phyloP scores from a whole-genome alignment of 306 rosid species.

The Vachellia pachyceras region DNA sequence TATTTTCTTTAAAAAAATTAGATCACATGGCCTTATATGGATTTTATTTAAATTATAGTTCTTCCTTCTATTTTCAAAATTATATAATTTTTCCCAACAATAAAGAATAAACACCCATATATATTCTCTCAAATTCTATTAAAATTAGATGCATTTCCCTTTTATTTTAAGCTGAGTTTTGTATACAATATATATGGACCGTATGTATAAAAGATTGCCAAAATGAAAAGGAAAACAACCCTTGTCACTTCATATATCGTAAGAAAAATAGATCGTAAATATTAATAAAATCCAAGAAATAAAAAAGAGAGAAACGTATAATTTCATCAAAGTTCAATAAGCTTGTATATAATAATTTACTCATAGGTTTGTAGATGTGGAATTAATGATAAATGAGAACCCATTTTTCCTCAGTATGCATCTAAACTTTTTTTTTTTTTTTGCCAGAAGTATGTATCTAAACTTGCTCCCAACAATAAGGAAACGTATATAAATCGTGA shows the following conservation, averaged over 20 bases:
- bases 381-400: background rate
- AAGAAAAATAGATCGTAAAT: background rate
- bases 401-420: background rate
- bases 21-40: background rate
- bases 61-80: background rate
- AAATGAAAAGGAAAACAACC: background rate
- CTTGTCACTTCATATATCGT: background rate
- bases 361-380: background rate
- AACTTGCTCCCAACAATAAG: background rate
- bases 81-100: background rate
- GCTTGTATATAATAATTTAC: background rate
- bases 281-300: background rate
- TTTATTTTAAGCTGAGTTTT: background rate
- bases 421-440: too few species aligned
- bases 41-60: background rate
- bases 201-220: background rate
- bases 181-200: background rate
- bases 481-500: background rate
- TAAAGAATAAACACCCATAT: background rate
- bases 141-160: background rate
- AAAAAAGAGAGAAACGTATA: background rate
- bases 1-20: background rate
- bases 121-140: background rate
- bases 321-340: background rate
- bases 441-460: too few species aligned